A percentile compares a stretch with the other conserved stretches of the same genome.
Conservation (phyloP, 1,139 yeast species). For the Hansenula sp. region DNA sequence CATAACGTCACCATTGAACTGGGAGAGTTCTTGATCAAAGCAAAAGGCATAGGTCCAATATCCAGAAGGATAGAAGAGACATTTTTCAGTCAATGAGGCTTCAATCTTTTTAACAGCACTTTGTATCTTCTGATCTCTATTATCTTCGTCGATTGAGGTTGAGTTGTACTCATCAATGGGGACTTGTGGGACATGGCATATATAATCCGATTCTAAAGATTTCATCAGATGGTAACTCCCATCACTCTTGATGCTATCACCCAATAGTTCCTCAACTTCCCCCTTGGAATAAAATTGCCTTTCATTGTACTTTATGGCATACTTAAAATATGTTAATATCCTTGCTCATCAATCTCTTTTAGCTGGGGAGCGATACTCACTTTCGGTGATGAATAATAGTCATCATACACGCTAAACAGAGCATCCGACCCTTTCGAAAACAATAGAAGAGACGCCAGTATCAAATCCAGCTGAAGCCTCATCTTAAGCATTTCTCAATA, state of each 20-base stretch:
- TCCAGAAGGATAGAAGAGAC: constrained; percentile 36
- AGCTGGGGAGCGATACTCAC: constrained; percentile 11
- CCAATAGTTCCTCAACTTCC: background rate
- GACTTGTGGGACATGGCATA: constrained; percentile 11
- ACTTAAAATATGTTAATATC: background rate
- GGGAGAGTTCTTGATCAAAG: constrained; percentile 51
- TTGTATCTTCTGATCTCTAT: background rate
- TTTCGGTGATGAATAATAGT: constrained; percentile 21
- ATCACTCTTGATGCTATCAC: background rate
- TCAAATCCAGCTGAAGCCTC: background rate
- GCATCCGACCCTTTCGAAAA: background rate
- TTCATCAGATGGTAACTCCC: background rate
- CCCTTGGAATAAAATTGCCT: background rate
- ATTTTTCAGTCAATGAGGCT: constrained; percentile 26
- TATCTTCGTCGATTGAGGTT: background rate
- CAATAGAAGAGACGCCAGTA: background rate
- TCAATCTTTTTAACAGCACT: constrained; percentile 12
- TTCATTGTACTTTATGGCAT: background rate
- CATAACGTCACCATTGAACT: constrained; percentile 40
- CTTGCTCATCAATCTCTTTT: background rate
- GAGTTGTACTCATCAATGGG: background rate
- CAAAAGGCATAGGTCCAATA: constrained; percentile 69
- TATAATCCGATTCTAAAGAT: background rate
- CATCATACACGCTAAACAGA: constrained; percentile 13
- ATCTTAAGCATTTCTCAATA: background rate